Base-by-base conservation (phyloP, 2,329 filamentous ascomycete genomes). In the Cercospora sesami region DNA sequence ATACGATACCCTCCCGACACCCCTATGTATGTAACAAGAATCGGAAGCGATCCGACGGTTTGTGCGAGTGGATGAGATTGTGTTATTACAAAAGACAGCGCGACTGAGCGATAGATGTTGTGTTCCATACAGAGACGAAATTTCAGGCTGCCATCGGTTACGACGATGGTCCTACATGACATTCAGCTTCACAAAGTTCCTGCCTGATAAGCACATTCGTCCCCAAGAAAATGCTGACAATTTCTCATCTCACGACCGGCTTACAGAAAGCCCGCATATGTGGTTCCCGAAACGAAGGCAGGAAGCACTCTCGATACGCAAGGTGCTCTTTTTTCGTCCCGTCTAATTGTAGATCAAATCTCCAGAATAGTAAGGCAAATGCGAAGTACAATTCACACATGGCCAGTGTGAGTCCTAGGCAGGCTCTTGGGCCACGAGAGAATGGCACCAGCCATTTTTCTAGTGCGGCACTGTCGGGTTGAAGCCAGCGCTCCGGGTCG, bases 401-500 rank as follows among this genome's bases (percentile, higher is more conserved):
- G 1, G 64, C 69, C 26, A 71, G 39, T 42, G 57, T 68, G 60
- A 66, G 60, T 21, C 65, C 68, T 55, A 71, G 33, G 59, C 69
- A 71, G 7, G 48, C 58, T 42, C 68, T 28, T 4, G 69, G 68
- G 3, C 68, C 69, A n/a, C 62, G 64, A 3, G 68, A 69, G 65
- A 69, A 71, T 1, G 64, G 42, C 9, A 71, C 63, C 1, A 71
- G 48, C 65, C 65, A 69, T 28, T 66, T 69, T 36, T 71, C 67
- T 28, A 69, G 42, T 14, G 59, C 39, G 16, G 63, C 59, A 33
- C 62, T 57, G 10, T 62, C 21, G 4, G 58, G 7, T 18, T 79
- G 79, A 1, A 86, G 74, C 84, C 84, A 86, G 55, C 84, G 80
- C 51, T 79, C 78, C 0, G 83, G 83, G 23, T 79, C 75, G 79